Evolutionary conservation across 2,329 filamentous ascomycete species (phyloP).

Genomic region (Ceratocystis cubensis): DNA sequence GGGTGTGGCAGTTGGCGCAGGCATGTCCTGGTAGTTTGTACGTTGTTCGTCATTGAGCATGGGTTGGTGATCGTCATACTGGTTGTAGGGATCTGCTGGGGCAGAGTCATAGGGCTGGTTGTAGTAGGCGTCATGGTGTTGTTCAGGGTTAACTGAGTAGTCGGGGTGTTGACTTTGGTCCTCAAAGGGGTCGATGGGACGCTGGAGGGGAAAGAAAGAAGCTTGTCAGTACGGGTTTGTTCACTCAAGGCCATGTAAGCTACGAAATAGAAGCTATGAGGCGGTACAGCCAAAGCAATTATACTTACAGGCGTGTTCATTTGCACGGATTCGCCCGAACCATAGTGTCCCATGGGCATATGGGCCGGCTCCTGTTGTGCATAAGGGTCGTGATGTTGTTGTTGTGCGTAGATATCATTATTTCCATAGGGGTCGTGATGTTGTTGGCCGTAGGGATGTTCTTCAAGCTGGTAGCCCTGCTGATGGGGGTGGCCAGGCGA

Average conservation of each 20-base stretch:
- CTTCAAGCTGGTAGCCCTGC: constrained; percentile 70
- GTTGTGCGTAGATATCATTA: constrained; percentile 36
- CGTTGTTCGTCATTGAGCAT: constrained; percentile 56
- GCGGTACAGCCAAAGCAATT: background rate
- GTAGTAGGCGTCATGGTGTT: constrained; percentile 79
- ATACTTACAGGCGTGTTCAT: constrained; percentile 70
- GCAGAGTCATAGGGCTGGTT: constrained; percentile 58
- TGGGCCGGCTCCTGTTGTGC: constrained; percentile 6
- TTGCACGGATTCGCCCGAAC: constrained; percentile 60
- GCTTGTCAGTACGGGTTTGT: background rate
- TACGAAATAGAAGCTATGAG: constrained; percentile 18
- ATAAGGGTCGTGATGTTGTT: constrained; percentile 28
- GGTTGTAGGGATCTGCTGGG: constrained; percentile 45
- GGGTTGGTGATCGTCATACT: constrained; percentile 57
- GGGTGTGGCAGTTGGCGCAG: constrained; percentile 31
- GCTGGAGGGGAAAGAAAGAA: constrained; percentile 28
- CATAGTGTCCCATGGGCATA: constrained; percentile 21
- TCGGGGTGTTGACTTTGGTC: constrained; percentile 43
- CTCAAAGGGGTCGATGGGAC: constrained; percentile 40
- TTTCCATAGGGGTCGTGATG: constrained; percentile 39
- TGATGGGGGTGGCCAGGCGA: constrained; percentile 64
- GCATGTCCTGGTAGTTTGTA: constrained; percentile 38
- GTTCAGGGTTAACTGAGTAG: constrained; percentile 67
- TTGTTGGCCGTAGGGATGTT: constrained; percentile 52
- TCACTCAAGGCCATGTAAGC: constrained; percentile 12